These are phyloP conservation scores for Neurospora sp. DNA, from an alignment of 2,329 filamentous ascomycete species.

Conservation along the genomic window DNA sequence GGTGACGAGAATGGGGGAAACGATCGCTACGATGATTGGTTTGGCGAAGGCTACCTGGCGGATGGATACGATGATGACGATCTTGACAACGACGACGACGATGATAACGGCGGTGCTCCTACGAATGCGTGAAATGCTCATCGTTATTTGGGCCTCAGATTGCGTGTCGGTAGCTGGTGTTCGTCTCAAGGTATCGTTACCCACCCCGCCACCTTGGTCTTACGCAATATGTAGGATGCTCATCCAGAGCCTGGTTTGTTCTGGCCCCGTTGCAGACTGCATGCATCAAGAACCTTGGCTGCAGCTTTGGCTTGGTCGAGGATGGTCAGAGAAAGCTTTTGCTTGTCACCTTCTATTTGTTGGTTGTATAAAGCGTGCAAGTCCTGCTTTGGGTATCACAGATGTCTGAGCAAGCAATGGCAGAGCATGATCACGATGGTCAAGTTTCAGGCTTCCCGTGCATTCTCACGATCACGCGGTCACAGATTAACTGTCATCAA, in stretches of 20 bases:
- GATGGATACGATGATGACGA: background rate
- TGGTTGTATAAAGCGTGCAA: background rate
- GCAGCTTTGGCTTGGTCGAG: conserved; percentile 2
- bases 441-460: background rate
- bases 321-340: background rate
- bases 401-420: background rate
- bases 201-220: background rate
- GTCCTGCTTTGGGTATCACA: background rate
- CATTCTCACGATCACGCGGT: background rate
- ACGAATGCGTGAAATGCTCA: background rate
- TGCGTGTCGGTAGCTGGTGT: background rate
- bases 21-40: background rate
- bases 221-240: background rate
- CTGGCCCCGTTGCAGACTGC: background rate
- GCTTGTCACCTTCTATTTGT: background rate
- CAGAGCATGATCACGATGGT: background rate
- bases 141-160: background rate
- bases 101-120: background rate
- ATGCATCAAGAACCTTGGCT: background rate
- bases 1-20: background rate
- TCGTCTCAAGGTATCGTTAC: background rate
- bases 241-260: background rate
- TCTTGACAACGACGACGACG: background rate
- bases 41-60: background rate
- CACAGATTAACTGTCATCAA: background rate